phyloP scores from a whole-genome alignment of 352 stramenopile species.

The Elongisporangium prolatum region DNA sequence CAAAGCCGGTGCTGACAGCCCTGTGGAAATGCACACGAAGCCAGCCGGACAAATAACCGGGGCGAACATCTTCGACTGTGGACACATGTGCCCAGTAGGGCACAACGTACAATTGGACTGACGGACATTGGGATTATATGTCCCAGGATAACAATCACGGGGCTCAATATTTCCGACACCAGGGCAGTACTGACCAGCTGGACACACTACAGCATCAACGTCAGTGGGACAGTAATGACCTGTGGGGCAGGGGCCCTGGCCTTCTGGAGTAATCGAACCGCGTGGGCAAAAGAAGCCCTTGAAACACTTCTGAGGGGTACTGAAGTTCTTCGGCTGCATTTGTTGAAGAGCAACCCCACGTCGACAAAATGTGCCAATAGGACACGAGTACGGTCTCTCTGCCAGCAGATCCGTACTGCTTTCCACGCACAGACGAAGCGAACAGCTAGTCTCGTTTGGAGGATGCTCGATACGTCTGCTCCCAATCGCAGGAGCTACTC shows the following conservation, averaged over 20 bases:
- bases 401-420: slow-evolving; percentile 46
- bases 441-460: slow-evolving; percentile 42
- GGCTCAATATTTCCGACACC: slow-evolving; percentile 92
- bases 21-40: slow-evolving; percentile 94
- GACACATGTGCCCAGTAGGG: slow-evolving; percentile 92
- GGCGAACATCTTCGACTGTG: slow-evolving; percentile 64
- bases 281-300: slow-evolving; percentile 95
- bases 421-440: slow-evolving; percentile 45
- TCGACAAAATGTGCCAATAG: slow-evolving; percentile 91
- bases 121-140: slow-evolving; percentile 82
- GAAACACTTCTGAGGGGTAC: slow-evolving; percentile 93
- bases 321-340: slow-evolving; percentile 84
- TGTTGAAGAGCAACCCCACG: slow-evolving; percentile 74
- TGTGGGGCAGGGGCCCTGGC: slow-evolving; percentile 91
- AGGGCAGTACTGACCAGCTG: slow-evolving; percentile 91
- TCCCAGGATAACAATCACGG: slow-evolving; percentile 91
- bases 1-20: slow-evolving; percentile 86
- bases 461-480: slow-evolving; percentile 65
- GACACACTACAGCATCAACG: slow-evolving; percentile 89
- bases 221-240: slow-evolving; percentile 94
- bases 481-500: slow-evolving; percentile 37
- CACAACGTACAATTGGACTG: slow-evolving; percentile 94
- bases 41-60: slow-evolving; percentile 89
- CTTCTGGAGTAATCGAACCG: slow-evolving; percentile 89
- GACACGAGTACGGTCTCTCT: slow-evolving; percentile 93